These are phyloP conservation scores for Ceratocystis variospora DNA, from an alignment of 2,329 filamentous ascomycete species.

Conservation along the genomic window DNA sequence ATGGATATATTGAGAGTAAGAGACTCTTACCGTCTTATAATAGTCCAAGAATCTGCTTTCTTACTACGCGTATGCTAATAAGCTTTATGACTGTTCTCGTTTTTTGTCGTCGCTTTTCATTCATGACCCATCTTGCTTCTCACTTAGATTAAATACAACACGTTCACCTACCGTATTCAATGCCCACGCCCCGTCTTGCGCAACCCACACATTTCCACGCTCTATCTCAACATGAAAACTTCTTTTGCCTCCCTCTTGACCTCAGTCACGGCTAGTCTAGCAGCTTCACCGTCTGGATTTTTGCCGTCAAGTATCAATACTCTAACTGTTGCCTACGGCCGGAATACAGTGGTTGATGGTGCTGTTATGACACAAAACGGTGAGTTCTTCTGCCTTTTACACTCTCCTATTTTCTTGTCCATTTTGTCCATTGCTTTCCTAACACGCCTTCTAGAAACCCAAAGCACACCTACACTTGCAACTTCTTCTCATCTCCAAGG, in stretches of 20 bases:
- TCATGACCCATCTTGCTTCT: slow-evolving; percentile 10
- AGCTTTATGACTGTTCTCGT: neutral
- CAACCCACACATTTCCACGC: neutral
- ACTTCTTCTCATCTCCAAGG: slow-evolving; percentile 29
- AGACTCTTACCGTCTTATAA: neutral
- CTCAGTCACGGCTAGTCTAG: slow-evolving; percentile 27
- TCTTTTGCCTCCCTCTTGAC: slow-evolving; percentile 23
- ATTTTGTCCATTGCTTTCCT: too few species aligned
- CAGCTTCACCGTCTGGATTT: slow-evolving; percentile 32
- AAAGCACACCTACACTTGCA: slow-evolving; percentile 27
- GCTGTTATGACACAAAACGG: slow-evolving; percentile 28
- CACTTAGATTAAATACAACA: neutral
- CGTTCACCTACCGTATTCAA: neutral
- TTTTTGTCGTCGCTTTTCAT: neutral
- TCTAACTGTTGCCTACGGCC: slow-evolving; percentile 31
- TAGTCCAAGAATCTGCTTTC: neutral
- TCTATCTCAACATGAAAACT: slow-evolving; percentile 24
- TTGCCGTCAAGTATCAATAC: slow-evolving; percentile 27
- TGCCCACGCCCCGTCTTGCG: neutral
- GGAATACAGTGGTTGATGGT: slow-evolving; percentile 28
- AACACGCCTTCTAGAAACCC: slow-evolving; percentile 24
- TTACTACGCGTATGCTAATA: neutral
- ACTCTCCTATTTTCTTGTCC: neutral
- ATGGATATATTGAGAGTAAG: neutral
- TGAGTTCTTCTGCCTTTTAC: slow-evolving; percentile 21